Evolutionary conservation across 164 flowering plant genomes (phyloP).

Genomic region (Tetrastigma voinierianum): DNA sequence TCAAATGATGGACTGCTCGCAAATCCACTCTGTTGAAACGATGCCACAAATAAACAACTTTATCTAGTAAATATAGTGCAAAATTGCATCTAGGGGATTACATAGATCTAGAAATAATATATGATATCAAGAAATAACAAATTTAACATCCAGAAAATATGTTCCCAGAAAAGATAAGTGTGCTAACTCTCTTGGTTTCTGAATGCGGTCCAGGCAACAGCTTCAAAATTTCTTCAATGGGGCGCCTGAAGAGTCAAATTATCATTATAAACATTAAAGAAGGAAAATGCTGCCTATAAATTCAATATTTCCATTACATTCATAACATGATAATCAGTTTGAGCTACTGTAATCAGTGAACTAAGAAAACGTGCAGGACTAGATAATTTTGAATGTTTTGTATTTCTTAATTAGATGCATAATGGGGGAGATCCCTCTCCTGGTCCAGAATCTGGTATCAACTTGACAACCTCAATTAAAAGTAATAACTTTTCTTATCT

Average conservation of each 20-base stretch:
- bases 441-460: too few relatives aligned
- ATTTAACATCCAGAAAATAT: neutral
- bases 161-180: neutral
- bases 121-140: conserved; percentile 1
- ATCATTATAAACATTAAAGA: neutral
- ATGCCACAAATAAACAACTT: neutral
- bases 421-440: too few relatives aligned
- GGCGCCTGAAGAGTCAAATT: conserved; percentile 62
- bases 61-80: too few relatives aligned
- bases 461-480: too few relatives aligned
- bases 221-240: conserved; percentile 88
- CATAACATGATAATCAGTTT: neutral
- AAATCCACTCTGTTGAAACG: conserved; percentile 58
- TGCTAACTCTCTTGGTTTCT: conserved; percentile 79
- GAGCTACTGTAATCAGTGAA: neutral
- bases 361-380: too few relatives aligned
- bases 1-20: conserved; percentile 59
- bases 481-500: too few relatives aligned
- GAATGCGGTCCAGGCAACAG: conserved; percentile 91
- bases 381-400: too few relatives aligned
- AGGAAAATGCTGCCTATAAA: neutral
- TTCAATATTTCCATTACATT: neutral
- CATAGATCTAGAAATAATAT: neutral
- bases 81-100: neutral
- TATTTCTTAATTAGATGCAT: too few relatives aligned